Conservation (phyloP, 1,284 basidiomycete species). For the Grifola frondosa region DNA sequence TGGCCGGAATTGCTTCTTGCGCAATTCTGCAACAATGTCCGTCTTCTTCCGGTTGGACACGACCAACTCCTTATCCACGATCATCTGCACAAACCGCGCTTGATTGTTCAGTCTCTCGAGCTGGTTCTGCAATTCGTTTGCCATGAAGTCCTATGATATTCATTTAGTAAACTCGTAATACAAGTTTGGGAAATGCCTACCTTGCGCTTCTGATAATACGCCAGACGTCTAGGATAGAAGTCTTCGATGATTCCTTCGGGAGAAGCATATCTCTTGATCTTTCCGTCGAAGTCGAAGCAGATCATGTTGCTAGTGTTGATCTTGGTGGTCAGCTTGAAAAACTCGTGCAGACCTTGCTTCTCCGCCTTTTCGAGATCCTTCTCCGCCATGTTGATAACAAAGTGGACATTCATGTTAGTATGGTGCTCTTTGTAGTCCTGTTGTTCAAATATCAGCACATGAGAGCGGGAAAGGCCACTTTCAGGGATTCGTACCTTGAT, state of each 20-base stretch:
- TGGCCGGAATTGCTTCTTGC: constrained; percentile 82
- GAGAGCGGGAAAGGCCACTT: not conserved
- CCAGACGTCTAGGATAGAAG: constrained; percentile 88
- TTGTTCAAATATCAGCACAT: not conserved
- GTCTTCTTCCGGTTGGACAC: constrained; percentile 91
- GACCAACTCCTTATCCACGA: constrained; percentile 85
- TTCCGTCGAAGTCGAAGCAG: constrained; percentile 94
- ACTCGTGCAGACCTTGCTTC: constrained; percentile 85
- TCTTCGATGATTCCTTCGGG: constrained; percentile 94
- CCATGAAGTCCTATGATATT: constrained; percentile 71
- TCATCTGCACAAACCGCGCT: constrained; percentile 97
- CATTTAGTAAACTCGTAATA: not conserved
- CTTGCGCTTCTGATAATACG: constrained; percentile 95
- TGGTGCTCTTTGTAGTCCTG: constrained; percentile 97
- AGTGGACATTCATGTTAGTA: constrained; percentile 91
- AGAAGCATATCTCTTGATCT: constrained; percentile 91
- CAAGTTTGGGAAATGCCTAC: constrained; percentile 38
- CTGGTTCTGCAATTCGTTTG: constrained; percentile 79
- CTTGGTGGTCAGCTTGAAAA: constrained; percentile 87
- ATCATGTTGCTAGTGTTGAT: constrained; percentile 97
- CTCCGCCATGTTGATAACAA: constrained; percentile 80
- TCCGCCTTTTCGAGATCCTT: constrained; percentile 87
- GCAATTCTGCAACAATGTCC: constrained; percentile 85
- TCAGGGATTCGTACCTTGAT: constrained; percentile 52
- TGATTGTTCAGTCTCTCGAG: constrained; percentile 93